Evolutionary conservation across 1,139 yeast species (phyloP).

Genomic region (Candida dubliniensis): DNA sequence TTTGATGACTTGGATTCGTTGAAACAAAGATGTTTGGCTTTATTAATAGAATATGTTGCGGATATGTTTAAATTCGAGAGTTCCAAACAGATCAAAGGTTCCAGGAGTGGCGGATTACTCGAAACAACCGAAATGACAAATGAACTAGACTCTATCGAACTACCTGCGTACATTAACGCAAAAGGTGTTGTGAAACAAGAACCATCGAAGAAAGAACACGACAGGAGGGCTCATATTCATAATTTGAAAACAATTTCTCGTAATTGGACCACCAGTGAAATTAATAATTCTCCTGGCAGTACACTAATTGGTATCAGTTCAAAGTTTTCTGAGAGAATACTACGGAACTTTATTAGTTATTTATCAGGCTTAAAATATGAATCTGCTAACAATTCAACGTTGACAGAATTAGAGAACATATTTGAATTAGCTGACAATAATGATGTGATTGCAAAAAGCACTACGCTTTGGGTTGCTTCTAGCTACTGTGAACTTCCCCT

Average conservation of each 20-base stretch:
- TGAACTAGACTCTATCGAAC: conserved; percentile 34
- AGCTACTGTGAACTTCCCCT: conserved; percentile 12
- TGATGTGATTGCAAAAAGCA: conserved; percentile 14
- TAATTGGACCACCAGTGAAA: conserved; percentile 9
- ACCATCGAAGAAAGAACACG: not conserved
- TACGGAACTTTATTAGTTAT: conserved; percentile 17
- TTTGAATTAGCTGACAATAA: conserved; percentile 10
- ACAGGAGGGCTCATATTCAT: conserved; percentile 4
- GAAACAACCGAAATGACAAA: conserved; percentile 15
- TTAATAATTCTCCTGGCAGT: not conserved
- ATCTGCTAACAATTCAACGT: not conserved
- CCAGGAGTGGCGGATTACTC: not conserved
- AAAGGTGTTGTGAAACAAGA: conserved; percentile 23
- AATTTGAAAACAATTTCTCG: conserved; percentile 12
- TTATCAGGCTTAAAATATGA: conserved; percentile 12
- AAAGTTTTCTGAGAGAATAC: conserved; percentile 17
- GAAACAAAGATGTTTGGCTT: conserved; percentile 15
- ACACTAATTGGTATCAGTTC: conserved; percentile 12
- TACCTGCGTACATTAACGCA: conserved; percentile 43
- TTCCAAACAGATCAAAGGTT: conserved; percentile 3
- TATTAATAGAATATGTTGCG: conserved; percentile 19
- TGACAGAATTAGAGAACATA: conserved; percentile 18
- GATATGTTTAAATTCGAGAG: conserved; percentile 17
- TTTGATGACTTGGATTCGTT: conserved; percentile 10
- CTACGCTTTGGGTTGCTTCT: conserved; percentile 35